Base-by-base conservation (phyloP, 2,329 filamentous ascomycete species). In the Trichoderma atrobrunneum region DNA sequence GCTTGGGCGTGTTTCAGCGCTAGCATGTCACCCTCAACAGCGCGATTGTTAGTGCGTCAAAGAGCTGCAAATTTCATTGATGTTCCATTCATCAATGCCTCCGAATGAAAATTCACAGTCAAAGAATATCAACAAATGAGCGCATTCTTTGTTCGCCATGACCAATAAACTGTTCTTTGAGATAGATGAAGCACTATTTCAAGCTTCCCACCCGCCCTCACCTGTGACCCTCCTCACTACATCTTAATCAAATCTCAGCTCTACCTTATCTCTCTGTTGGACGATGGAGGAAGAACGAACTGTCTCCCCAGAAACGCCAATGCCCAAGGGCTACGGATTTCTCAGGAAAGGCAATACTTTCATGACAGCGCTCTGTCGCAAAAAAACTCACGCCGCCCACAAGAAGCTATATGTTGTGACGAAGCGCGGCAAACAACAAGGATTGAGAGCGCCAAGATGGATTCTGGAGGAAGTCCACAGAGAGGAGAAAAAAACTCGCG, bases 271-370 rank as follows among this genome's bases (percentile, higher is more conserved):
- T 51, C 28, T 12, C 56, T 18, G 56, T 24, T 65, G 16, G 24
- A 73, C 10, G 30, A 71, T 66, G 61, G 26, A 6, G 56, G 63
- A 16, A 12, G 78, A 80, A 48, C 72, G 72, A 21, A 71, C 71
- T 14, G 78, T 81, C 34, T 69, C 67, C 3, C 65, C 73, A n/a
- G 54, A 72, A 48, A 72, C 76, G 8, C 80, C 79, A 3, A 78
- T 85, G 75, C 83, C 83, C 3, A 68, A 67, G 3, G 80, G 81
- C 10, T 86, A 86, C 74, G 74, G 74, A 11, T 84, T 84, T 66
- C 79, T 86, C 1, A 79, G 76, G 21, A 83, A 82, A 60, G 83
- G 84, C 73, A 80, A 84, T 74, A 75, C 79, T 6, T 85, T 83
- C 77, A 78, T 83, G 70, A 85, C 84, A 5, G 76, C 75, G 6